phyloP scores from a whole-genome alignment of 1,284 basidiomycete genomes.

The Sporisorium sorghi region DNA sequence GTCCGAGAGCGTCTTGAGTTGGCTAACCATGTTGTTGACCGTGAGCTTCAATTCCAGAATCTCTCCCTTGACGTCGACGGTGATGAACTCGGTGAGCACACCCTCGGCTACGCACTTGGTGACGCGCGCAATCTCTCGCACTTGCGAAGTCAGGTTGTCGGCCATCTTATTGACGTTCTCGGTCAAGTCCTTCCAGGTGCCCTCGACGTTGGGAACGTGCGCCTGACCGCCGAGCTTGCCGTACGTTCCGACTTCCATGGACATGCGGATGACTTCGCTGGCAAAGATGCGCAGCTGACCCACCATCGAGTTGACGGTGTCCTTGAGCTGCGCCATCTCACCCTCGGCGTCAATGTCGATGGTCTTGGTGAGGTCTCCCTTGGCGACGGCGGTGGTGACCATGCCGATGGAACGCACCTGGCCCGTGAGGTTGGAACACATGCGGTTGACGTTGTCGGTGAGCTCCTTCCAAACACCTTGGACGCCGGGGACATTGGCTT shows the following conservation, averaged over 20 bases:
- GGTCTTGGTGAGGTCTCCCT: slow-evolving; percentile 72
- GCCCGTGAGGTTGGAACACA: slow-evolving; percentile 91
- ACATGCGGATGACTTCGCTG: slow-evolving; percentile 75
- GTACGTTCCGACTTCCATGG: slow-evolving; percentile 69
- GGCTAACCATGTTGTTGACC: slow-evolving; percentile 69
- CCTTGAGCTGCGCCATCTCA: slow-evolving; percentile 85
- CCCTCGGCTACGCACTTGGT: slow-evolving; percentile 82
- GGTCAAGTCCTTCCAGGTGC: slow-evolving; percentile 71
- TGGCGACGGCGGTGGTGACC: slow-evolving; percentile 90
- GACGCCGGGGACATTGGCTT: slow-evolving; percentile 69
- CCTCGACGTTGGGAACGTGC: slow-evolving; percentile 70
- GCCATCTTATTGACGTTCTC: slow-evolving; percentile 72
- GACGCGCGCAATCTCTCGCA: slow-evolving; percentile 69
- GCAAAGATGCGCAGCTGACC: slow-evolving; percentile 84
- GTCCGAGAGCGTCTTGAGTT: slow-evolving; percentile 66
- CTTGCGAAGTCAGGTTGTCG: slow-evolving; percentile 65
- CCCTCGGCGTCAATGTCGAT: slow-evolving; percentile 83
- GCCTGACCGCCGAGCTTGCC: slow-evolving; percentile 68
- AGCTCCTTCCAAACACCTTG: slow-evolving; percentile 70
- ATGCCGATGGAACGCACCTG: slow-evolving; percentile 91
- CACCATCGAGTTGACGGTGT: slow-evolving; percentile 92
- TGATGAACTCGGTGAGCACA: slow-evolving; percentile 87
- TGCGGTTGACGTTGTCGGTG: slow-evolving; percentile 82
- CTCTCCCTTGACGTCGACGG: slow-evolving; percentile 96
- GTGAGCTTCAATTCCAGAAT: slow-evolving; percentile 86